Evolutionary conservation across 108 stramenopile genomes (phyloP), one percentile per base, ranked within the genome.

Genomic region (Ochromonas danica): DNA sequence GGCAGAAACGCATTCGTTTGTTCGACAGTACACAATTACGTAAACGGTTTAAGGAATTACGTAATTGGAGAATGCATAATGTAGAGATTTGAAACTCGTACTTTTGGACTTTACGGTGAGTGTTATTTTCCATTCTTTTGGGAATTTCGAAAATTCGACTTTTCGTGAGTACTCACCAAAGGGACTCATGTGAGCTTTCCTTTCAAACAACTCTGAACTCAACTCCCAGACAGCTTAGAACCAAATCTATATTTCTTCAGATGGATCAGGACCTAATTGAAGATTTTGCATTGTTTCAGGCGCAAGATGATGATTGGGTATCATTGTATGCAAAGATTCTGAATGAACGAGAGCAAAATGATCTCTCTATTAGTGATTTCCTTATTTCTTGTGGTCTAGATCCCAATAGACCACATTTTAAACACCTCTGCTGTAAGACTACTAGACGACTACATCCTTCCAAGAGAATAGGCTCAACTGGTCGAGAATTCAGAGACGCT

Each of bases 251-350:
- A 57, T 57, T 57, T n/a, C 51, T 57, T 57, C 51, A 17, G 22
- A 57, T 57, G 51, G 51, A 57, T 57, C 51, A 67, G 17, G 63
- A 67, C 63, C 35, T 36, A 67, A 10, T 33, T 67, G 63, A 67
- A 67, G 63, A 67, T 67, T 67, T 67, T 67, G 63, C 51, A 57
- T 67, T 28, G 63, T 25, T 67, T 67, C 63, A 67, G 63, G 63
- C 25, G 63, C 30, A 67, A 67, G 63, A 67, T 67, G 63, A 67
- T 33, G 31, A 67, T 28, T 67, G 63, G 63, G 31, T 14, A 14
- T 6, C 27, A 67, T 67, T 67, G 63, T 67, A 67, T 25, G 10
- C 3, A 67, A 67, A 67, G 17, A 67, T 67, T 35, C 27, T 31
- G 63, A 36, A 67, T 28, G 63, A 67, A 67, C 63, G 63, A 67